A percentile compares a stretch with the other conserved stretches of the same genome.
Conservation (phyloP, 2,329 filamentous ascomycete genomes). For the Colletotrichum truncatum region DNA sequence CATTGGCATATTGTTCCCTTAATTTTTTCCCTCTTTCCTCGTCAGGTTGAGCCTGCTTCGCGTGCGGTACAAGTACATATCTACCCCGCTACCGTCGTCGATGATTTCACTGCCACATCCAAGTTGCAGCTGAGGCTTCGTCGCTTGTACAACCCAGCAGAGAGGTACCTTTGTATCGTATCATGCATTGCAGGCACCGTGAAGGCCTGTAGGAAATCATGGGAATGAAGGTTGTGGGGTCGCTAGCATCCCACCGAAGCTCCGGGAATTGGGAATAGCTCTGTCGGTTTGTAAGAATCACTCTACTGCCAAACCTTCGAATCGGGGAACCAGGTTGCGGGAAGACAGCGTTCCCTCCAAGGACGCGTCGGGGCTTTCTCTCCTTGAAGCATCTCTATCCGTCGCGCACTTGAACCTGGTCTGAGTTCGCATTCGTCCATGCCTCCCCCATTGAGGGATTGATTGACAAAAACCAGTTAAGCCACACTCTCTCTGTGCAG, state of each 20-base stretch:
- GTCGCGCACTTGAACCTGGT: background rate
- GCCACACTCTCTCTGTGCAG: background rate
- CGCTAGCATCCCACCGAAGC: slow-evolving; percentile 17
- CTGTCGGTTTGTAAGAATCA: background rate
- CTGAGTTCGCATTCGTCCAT: background rate
- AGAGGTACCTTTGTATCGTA: slow-evolving; percentile 4
- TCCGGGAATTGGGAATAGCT: slow-evolving; percentile 9
- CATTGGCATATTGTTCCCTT: too few relatives aligned
- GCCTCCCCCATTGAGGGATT: background rate
- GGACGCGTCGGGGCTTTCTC: background rate
- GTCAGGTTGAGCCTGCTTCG: background rate
- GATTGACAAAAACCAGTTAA: slow-evolving; percentile 10
- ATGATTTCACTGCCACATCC: background rate
- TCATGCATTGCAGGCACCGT: background rate
- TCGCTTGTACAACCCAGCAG: background rate
- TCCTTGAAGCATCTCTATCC: background rate
- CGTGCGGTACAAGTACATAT: background rate
- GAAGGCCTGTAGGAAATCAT: background rate
- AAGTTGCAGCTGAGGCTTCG: slow-evolving; percentile 1
- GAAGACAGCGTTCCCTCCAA: background rate
- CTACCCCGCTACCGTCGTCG: background rate
- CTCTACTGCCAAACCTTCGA: background rate
- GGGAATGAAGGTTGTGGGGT: slow-evolving; percentile 25
- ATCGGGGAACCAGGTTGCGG: background rate
- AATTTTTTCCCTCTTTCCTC: too few relatives aligned